Evolutionary conservation across 2,329 filamentous ascomycete species (phyloP), one percentile per base, ranked within the genome.

Genomic region (Furcasterigmium sp.): DNA sequence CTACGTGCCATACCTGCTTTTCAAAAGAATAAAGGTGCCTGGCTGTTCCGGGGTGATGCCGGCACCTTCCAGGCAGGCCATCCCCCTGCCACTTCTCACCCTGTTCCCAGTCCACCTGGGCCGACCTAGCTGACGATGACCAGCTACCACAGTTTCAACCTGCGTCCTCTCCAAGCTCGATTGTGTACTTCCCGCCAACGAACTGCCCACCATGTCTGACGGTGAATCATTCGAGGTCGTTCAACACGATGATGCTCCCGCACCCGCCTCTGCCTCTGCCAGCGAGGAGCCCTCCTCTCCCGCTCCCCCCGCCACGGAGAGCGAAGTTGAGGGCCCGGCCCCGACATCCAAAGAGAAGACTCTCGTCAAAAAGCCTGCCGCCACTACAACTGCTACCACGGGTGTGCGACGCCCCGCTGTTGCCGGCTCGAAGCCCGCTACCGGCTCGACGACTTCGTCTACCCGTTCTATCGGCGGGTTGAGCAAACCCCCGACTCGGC

Each of bases 401-500:
- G 47, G 54, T 26, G 52, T 51, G 42, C 53, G 62, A 56, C 58
- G 62, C 44, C 53, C 66, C n/a, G 63, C 51, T 46, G 57, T 55
- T 26, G 53, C 58, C 10, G 51, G 56, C 15, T 46, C 49, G 17
- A 51, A 61, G 3, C 50, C 64, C 19, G 54, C 54, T 19, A 51
- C 56, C 42, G 51, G 54, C 35, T 48, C 62, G 18, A 50, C 65
- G 14, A 39, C 63, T 9, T 55, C 53, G 37, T 46, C 59, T 26
- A 45, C 58, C 37, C 68, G 67, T 46, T 53, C 65, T n/a, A 55
- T 62, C 20, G 60, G 64, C 40, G 66, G 64, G 34, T 48, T 75
- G 43, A 68, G 53, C 60, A 75, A 76, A 57, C 70, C 71, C 32
- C 68, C 72, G 2, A 70, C 72, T 17, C 70, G 73, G 3, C 67